These are phyloP conservation scores for Pichia sp. DNA, from an alignment of 1,139 yeast genomes.

Conservation along the genomic window DNA sequence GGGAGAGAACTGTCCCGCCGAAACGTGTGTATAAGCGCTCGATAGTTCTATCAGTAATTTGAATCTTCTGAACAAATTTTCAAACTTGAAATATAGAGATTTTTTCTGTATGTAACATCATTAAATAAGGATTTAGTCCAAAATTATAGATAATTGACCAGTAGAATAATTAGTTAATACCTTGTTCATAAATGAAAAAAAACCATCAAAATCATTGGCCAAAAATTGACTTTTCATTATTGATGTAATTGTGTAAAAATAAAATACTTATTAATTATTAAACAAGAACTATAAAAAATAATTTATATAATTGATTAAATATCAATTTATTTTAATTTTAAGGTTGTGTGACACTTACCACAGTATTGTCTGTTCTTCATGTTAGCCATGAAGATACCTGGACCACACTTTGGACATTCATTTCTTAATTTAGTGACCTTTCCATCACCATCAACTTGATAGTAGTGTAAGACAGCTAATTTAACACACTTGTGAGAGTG, in stretches of 20 bases:
- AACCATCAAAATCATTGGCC: too few species aligned
- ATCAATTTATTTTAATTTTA: constrained; percentile 45
- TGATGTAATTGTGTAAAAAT: neutral
- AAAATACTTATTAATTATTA: neutral
- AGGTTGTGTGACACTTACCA: constrained; percentile 98
- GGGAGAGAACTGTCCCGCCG: too few species aligned
- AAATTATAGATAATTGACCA: too few species aligned
- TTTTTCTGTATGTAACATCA: too few species aligned
- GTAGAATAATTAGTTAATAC: too few species aligned
- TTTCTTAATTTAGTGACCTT: constrained; percentile 98
- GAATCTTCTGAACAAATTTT: too few species aligned
- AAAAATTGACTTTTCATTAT: too few species aligned
- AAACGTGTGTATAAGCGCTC: too few species aligned
- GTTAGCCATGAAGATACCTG: constrained; percentile 99
- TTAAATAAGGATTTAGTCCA: too few species aligned
- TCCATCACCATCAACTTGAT: constrained; percentile 98
- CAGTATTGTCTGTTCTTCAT: constrained; percentile 99
- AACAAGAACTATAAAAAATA: neutral
- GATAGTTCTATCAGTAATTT: too few species aligned
- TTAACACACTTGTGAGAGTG: constrained; percentile 99
- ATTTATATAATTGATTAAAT: neutral
- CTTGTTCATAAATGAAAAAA: too few species aligned
- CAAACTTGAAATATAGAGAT: too few species aligned
- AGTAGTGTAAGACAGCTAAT: constrained; percentile 98
- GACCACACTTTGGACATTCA: constrained; percentile 98